Conservation (phyloP, 306 rosid species). For the Quercus alba region DNA sequence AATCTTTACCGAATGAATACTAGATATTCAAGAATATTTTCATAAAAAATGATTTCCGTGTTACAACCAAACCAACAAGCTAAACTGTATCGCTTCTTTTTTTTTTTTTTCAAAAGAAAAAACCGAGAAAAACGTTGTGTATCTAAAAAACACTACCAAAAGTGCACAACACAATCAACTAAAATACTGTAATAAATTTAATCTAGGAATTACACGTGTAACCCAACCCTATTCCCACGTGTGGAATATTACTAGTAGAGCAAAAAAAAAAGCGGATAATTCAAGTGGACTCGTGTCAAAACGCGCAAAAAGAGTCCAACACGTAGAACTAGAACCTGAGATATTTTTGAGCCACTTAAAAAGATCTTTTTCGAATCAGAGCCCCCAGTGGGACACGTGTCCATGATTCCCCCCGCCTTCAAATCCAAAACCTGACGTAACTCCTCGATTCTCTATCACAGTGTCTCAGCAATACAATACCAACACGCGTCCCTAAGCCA, state of each 20-base stretch:
- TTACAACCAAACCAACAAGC: too few species aligned
- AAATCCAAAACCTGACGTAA: constrained; percentile 7
- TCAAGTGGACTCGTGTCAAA: constrained; percentile 27
- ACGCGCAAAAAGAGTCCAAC: neutral
- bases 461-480: neutral
- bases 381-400: constrained; percentile 14
- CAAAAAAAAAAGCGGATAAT: neutral
- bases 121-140: too few species aligned
- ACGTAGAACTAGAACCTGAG: constrained; percentile 18
- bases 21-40: too few species aligned
- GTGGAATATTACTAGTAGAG: neutral
- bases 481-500: constrained; percentile 2
- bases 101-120: too few species aligned
- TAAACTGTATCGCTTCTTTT: too few species aligned
- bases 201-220: constrained; percentile 16
- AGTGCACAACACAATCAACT: neutral
- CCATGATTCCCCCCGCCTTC: neutral
- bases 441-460: constrained; percentile 15
- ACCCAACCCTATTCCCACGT: constrained; percentile 3
- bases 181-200: neutral
- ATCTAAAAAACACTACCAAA: too few species aligned
- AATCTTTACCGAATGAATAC: rapidly evolving
- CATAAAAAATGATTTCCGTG: too few species aligned
- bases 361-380: constrained; percentile 12
- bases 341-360: constrained; percentile 28